Percentiles rank a stretch among this genome's conserved stretches.
Conservation (phyloP, 805 yeast species). For the Ogataea philodendri region DNA sequence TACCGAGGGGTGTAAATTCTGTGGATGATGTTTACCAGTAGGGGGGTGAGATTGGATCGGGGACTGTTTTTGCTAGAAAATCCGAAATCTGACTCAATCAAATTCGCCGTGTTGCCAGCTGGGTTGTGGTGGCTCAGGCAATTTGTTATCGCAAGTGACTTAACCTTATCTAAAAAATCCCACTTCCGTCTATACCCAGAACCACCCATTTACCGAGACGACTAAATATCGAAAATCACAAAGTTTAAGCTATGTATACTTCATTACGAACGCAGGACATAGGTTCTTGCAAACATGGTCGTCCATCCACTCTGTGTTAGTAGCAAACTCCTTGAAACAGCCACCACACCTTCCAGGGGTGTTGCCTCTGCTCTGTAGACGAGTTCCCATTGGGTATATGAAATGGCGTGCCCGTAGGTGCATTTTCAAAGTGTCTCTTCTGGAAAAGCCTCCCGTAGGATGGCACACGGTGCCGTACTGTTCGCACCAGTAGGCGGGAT, state of each 20-base stretch:
- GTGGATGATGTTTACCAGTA: too few species aligned
- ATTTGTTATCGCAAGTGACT: too few species aligned
- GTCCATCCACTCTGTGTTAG: conserved; percentile 51
- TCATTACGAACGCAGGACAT: conserved; percentile 37
- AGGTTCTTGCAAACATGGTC: conserved; percentile 49
- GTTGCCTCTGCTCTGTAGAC: conserved; percentile 42
- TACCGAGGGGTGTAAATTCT: conserved; percentile 43
- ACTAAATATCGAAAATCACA: too few species aligned
- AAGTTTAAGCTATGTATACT: conserved; percentile 13
- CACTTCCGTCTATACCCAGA: too few species aligned
- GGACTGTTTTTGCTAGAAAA: too few species aligned
- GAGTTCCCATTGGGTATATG: conserved; percentile 54
- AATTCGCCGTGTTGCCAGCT: too few species aligned
- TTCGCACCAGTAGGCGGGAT: conserved; percentile 2
- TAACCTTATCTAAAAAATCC: too few species aligned
- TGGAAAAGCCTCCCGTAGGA: conserved; percentile 56
- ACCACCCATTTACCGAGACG: too few species aligned
- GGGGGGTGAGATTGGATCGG: too few species aligned
- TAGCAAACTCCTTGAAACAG: conserved; percentile 49
- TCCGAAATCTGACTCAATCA: too few species aligned
- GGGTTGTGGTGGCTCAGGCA: too few species aligned
- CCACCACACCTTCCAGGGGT: conserved; percentile 52
- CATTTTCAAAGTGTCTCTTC: conserved; percentile 59
- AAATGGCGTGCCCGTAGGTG: conserved; percentile 58
- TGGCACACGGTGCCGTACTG: conserved; percentile 43